Base-by-base conservation (phyloP, 768 basidiomycete species). In the Auriscalpium microsporum region DNA sequence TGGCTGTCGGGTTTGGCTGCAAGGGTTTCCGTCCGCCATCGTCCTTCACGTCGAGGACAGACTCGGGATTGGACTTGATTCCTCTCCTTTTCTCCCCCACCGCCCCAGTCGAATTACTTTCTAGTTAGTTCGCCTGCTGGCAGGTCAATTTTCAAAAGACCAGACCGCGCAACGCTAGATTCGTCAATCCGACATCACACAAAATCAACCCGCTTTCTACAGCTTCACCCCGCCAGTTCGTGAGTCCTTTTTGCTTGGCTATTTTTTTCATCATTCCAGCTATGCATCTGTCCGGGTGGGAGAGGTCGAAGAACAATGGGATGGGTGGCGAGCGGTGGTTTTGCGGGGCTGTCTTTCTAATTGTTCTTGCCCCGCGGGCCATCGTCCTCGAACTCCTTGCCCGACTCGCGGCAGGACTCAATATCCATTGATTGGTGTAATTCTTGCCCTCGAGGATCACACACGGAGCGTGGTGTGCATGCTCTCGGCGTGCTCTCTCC, bases 81-180 rank as follows among this genome's bases (percentile, higher is more conserved):
- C 17, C 48, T 40, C 40, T 50, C 36, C 44, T 35, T 58, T 52
- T 23, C n/a, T 28, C 54, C 48, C 56, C 42, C 52, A 45, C 54
- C 45, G n/a, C 38, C 53, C n/a, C 45, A 13, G 44, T 46, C 61
- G 58, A 60, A 61, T 60, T 54, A 54, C 58, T 62, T 54, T 48
- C 56, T 58, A 60, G 59, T 60, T 58, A 60, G 57, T 60, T 62
- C 55, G 58, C 61, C 61, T 62, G 61, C 61, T 62, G 61, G 61
- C 61, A 62, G 61, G 61, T 62, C 61, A 57, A 52, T 57, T 62
- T 54, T 60, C 58, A 54, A 60, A 62, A 60, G 59, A 62, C 58
- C 58, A 53, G 48, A 48, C 53, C 34, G 40, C 56, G 53, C 56
- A 54, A 47, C 56, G 46, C 58, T 52, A 56, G 44, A 55, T 50